phyloP scores from a whole-genome alignment of 371 early-diverging fungal species.

The Mucor ambiguus region DNA sequence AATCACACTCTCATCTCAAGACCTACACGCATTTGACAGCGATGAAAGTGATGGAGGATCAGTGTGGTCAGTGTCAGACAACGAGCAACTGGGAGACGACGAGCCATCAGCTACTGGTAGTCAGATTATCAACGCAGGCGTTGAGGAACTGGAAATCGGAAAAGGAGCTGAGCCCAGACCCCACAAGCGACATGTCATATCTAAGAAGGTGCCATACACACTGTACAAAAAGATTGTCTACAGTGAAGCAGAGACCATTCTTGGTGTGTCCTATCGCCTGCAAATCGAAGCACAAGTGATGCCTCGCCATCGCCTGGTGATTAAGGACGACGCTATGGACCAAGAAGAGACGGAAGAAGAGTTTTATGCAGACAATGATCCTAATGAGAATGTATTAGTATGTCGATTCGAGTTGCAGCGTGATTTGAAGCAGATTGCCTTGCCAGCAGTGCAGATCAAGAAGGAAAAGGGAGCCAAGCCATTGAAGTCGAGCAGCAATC shows the following conservation, averaged over 20 bases:
- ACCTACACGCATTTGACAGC: constrained; percentile 13
- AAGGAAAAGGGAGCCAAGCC: constrained; percentile 7
- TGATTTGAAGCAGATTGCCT: constrained; percentile 16
- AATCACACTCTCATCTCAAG: constrained; percentile 1
- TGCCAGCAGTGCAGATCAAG: constrained; percentile 4
- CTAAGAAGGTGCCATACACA: constrained; percentile 1
- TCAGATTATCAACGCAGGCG: not conserved
- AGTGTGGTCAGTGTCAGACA: constrained; percentile 19
- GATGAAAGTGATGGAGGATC: constrained; percentile 19
- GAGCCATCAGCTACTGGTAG: not conserved
- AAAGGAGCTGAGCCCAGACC: not conserved
- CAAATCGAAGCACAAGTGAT: constrained; percentile 42
- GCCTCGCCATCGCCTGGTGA: constrained; percentile 22
- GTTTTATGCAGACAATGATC: constrained; percentile 4
- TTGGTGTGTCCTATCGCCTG: constrained; percentile 40
- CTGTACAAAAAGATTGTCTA: constrained; percentile 33
- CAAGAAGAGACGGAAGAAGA: constrained; percentile 6
- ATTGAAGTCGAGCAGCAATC: not conserved
- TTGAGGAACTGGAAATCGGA: constrained; percentile 8
- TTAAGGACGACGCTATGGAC: constrained; percentile 13
- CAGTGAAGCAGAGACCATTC: constrained; percentile 34
- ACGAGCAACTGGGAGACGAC: not conserved
- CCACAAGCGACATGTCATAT: not conserved
- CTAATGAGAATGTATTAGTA: constrained; percentile 21
- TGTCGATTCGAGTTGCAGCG: constrained; percentile 50